A percentile compares a stretch with the other conserved stretches of the same genome.
These are phyloP conservation scores for Dalbergia cultrata DNA, from an alignment of 306 rosid genomes.

Conservation along the genomic window DNA sequence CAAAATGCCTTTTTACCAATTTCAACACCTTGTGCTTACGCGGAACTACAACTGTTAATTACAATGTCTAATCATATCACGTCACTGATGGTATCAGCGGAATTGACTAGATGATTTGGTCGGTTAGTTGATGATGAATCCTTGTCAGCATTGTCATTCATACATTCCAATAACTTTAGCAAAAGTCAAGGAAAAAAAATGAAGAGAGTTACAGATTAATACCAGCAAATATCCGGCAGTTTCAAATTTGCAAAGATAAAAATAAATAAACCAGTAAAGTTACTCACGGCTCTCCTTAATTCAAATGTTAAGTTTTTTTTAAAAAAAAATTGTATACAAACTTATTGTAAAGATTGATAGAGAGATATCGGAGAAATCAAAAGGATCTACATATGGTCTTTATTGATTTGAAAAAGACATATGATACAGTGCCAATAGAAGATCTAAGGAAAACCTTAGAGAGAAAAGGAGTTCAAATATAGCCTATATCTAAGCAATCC, in stretches of 20 bases:
- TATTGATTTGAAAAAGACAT: too few species aligned
- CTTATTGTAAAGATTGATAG: too few species aligned
- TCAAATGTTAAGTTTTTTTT: not conserved
- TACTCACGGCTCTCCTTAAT: not conserved
- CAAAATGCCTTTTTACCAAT: not conserved
- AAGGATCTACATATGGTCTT: too few species aligned
- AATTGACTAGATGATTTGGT: slow-evolving; percentile 27
- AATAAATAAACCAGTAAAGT: not conserved
- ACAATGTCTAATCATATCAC: not conserved
- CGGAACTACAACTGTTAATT: not conserved
- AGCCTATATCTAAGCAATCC: too few species aligned
- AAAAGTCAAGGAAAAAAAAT: not conserved
- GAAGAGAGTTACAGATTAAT: not conserved
- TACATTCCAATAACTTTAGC: not conserved
- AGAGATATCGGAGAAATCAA: too few species aligned
- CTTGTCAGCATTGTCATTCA: slow-evolving; percentile 11
- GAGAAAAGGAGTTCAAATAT: too few species aligned
- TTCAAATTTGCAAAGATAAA: not conserved
- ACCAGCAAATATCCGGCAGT: not conserved
- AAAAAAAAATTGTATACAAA: not conserved
- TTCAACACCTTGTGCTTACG: not conserved
- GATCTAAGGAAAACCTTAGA: too few species aligned
- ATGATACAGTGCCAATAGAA: too few species aligned
- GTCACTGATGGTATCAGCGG: slow-evolving; percentile 19
- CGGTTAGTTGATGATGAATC: slow-evolving; percentile 37